phyloP scores from a whole-genome alignment of 2,329 filamentous ascomycete genomes.

The Chaetomium globosum region DNA sequence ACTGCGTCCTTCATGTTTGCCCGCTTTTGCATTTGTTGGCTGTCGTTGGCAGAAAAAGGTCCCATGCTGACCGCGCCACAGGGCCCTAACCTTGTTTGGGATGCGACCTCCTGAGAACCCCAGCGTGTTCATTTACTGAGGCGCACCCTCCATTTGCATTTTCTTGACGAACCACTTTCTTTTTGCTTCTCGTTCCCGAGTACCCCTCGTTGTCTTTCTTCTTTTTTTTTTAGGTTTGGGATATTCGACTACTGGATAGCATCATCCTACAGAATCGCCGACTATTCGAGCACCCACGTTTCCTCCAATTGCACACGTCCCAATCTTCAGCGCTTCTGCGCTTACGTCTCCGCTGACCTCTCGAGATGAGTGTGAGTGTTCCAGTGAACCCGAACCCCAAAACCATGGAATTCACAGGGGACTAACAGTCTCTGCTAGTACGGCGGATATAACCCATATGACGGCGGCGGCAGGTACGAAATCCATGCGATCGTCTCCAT shows the following conservation, averaged over 20 bases:
- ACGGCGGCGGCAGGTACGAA: constrained; percentile 22
- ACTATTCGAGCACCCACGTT: background rate
- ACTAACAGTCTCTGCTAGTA: constrained; percentile 23
- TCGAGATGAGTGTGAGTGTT: constrained; percentile 25
- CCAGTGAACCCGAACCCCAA: background rate
- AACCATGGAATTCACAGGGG: background rate
- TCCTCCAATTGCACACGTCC: background rate
- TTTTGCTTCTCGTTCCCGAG: background rate
- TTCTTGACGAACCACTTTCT: constrained; percentile 12
- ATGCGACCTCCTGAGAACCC: constrained; percentile 34
- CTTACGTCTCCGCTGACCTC: constrained; percentile 7
- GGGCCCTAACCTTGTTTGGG: constrained; percentile 34
- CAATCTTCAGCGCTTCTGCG: constrained; percentile 23
- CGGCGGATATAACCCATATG: constrained; percentile 30
- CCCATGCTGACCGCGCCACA: constrained; percentile 33
- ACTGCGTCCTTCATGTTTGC: background rate
- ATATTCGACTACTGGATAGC: background rate
- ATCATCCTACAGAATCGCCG: background rate
- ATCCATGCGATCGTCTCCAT: background rate
- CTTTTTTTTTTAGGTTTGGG: constrained; percentile 9
- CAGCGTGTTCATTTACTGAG: constrained; percentile 24
- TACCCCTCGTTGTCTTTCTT: background rate
- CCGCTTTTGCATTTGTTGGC: background rate
- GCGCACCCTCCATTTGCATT: constrained; percentile 20
- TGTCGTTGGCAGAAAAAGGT: constrained; percentile 11